phyloP scores from a whole-genome alignment of 1,284 basidiomycete species.

The Cryptococcus floricola region DNA sequence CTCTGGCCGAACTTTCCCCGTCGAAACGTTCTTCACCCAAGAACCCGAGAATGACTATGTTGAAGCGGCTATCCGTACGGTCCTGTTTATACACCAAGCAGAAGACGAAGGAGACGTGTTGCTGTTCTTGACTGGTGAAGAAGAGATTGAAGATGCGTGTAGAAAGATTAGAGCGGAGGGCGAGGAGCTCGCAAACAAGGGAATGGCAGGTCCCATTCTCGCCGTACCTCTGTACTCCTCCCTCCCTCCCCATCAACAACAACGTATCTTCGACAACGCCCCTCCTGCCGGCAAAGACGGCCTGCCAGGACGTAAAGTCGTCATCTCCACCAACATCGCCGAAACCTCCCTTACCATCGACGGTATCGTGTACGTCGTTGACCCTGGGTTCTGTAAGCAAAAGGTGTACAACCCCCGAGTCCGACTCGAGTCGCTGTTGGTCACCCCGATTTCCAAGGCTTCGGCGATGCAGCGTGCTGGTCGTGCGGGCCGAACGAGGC shows the following conservation, averaged over 20 bases:
- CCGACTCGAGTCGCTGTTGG: slow-evolving; percentile 88
- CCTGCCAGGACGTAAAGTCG: slow-evolving; percentile 86
- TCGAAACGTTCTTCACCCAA: slow-evolving; percentile 92
- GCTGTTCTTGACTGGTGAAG: slow-evolving; percentile 94
- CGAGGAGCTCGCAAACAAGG: slow-evolving; percentile 68
- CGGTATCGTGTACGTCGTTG: slow-evolving; percentile 97
- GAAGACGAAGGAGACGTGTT: slow-evolving; percentile 92
- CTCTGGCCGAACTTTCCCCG: slow-evolving; percentile 91
- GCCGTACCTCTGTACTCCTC: slow-evolving; percentile 93
- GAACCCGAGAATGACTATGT: slow-evolving; percentile 96
- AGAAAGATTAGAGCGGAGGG: slow-evolving; percentile 87
- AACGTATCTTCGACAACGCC: slow-evolving; percentile 87
- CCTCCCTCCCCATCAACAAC: slow-evolving; percentile 87
- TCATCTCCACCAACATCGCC: slow-evolving; percentile 95
- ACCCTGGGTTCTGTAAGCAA: slow-evolving; percentile 96
- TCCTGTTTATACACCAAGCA: slow-evolving; percentile 94
- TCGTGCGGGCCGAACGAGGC: slow-evolving; percentile 89
- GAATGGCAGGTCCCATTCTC: slow-evolving; percentile 75
- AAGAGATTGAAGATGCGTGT: slow-evolving; percentile 97
- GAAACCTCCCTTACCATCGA: slow-evolving; percentile 98
- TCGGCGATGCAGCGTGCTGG: slow-evolving; percentile 95
- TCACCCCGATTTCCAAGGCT: slow-evolving; percentile 94
- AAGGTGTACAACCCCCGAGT: slow-evolving; percentile 97
- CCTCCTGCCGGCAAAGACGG: slow-evolving; percentile 65
- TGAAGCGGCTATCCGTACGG: slow-evolving; percentile 93